Conservation (phyloP, 768 basidiomycete genomes). For the Pilatotrama ljubarskyi region DNA sequence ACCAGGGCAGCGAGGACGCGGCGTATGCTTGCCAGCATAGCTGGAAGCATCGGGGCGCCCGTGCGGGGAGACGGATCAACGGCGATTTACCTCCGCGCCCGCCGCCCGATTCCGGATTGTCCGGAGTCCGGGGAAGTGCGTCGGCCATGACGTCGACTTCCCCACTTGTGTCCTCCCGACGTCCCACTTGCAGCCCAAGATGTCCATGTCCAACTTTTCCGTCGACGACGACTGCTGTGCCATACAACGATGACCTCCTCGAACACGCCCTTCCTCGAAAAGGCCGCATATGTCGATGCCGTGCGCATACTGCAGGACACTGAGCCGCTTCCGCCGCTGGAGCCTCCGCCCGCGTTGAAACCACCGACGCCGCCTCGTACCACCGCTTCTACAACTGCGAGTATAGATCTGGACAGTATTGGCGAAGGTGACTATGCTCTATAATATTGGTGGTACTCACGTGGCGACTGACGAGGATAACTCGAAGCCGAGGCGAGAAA, state of each 20-base stretch:
- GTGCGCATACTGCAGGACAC: constrained; percentile 3
- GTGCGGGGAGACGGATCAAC: constrained; percentile 9
- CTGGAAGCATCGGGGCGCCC: background rate
- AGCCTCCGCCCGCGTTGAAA: background rate
- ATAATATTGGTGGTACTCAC: too few relatives aligned
- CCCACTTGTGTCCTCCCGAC: background rate
- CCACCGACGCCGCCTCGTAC: background rate
- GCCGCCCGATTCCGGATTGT: background rate
- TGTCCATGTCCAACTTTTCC: background rate
- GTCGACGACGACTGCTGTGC: background rate
- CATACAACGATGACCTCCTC: background rate
- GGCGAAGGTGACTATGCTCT: constrained; percentile 18
- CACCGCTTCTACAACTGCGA: background rate
- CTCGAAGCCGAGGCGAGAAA: constrained; percentile 31
- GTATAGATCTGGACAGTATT: constrained; percentile 22
- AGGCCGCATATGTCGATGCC: constrained; percentile 9
- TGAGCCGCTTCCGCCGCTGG: background rate
- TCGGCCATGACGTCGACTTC: constrained; percentile 8
- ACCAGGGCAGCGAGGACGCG: background rate
- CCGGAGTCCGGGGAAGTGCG: background rate
- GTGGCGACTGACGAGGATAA: too few relatives aligned
- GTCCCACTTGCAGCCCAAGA: background rate
- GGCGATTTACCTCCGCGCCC: background rate
- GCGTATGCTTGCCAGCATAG: background rate
- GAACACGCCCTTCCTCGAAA: background rate